These are phyloP conservation scores for Trypanosomatidae sp. DNA, from an alignment of 208 protist genomes.

Conservation along the genomic window DNA sequence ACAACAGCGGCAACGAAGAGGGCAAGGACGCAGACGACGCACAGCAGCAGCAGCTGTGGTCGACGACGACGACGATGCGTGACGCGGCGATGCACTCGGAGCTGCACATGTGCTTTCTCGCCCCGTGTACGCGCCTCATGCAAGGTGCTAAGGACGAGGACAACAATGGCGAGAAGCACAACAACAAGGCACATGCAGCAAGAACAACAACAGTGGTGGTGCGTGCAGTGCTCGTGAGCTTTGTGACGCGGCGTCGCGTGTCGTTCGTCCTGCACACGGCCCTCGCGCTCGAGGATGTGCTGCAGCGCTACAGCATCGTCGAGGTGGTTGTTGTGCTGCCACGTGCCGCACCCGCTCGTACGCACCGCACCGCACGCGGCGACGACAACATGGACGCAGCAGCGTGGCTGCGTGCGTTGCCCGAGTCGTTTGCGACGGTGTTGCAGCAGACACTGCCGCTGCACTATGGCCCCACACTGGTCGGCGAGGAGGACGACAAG, in stretches of 20 bases:
- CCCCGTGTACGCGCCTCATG: neutral
- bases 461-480: slow-evolving; percentile 53
- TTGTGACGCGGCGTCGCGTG: slow-evolving; percentile 37
- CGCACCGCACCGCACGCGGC: neutral
- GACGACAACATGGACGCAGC: neutral
- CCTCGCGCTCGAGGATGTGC: slow-evolving; percentile 49
- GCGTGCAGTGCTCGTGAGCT: slow-evolving; percentile 51
- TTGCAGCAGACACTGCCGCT: slow-evolving; percentile 40
- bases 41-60: too few species aligned
- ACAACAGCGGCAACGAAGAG: too few species aligned
- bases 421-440: slow-evolving; percentile 17
- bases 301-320: slow-evolving; percentile 56
- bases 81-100: too few species aligned
- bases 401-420: slow-evolving; percentile 10
- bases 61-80: too few species aligned
- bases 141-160: too few species aligned
- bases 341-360: neutral
- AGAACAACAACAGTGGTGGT: too few species aligned
- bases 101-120: slow-evolving; percentile 55
- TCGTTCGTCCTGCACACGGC: slow-evolving; percentile 12
- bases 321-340: slow-evolving; percentile 41
- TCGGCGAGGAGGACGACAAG: slow-evolving; percentile 59
- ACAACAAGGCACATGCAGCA: too few species aligned
- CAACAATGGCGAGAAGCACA: too few species aligned
- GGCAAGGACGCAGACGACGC: too few species aligned